Base-by-base conservation (phyloP, 2,329 filamentous ascomycete species). In the Dactylellina haptotyla region DNA sequence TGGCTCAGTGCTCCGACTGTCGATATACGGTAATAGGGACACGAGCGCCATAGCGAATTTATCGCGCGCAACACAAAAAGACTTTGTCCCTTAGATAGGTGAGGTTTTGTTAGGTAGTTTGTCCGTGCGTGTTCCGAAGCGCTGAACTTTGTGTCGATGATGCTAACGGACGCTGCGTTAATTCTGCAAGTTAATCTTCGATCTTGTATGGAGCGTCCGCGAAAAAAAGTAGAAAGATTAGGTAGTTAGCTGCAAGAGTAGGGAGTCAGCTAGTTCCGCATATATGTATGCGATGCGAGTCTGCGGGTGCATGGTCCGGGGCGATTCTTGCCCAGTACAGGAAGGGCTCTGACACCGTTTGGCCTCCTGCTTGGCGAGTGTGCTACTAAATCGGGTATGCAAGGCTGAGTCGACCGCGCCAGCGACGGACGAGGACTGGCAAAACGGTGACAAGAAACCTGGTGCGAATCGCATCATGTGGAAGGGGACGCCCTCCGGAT, bases 331-430 rank as follows among this genome's bases (percentile, higher is more conserved):
- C 43, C 50, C 43, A 57, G 18, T 34, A 48, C 39, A 20, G 50
- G 34, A 25, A 54, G 20, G 20, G 50, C 30, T 34, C 20, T 32
- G 57, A 28, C 18, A 10, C 8, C 28, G 23, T 70, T 63, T 57
- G 66, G 37, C 57, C 32, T 41, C 54, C 54, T n/a, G 23, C 50
- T 45, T 43, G 53, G 53, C 61, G 56, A 30, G n/a, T n/a, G n/a
- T n/a, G n/a, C n/a, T 65, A 53, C 67, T 65, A 71, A 57, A 41
- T 62, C 37, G 23, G 43, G 46, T 10, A 57, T 63, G 66, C 66
- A 63, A 71, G 66, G 66, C 66, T 71, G 66, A 63, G 66, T 71
- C 66, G 56, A 69, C 30, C 8, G 45, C 54, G 43, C 26, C 41
- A 26, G 53, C 63, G 45, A 67, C 30, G n/a, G n/a, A n/a, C n/a